phyloP scores from a whole-genome alignment of 495 filamentous ascomycete genomes.

The Penicillium odoratum region DNA sequence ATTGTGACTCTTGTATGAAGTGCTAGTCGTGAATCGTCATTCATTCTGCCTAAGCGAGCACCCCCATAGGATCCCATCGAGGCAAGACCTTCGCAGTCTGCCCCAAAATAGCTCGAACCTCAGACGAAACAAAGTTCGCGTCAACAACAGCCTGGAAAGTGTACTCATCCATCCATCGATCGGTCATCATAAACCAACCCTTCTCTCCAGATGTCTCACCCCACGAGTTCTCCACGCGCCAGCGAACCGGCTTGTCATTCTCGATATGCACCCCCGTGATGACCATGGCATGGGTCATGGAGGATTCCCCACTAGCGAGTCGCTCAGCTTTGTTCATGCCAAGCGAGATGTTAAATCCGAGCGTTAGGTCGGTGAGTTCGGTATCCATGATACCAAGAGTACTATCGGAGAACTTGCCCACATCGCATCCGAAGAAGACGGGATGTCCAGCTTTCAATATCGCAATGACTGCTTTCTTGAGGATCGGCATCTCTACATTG shows the following conservation, averaged over 20 bases:
- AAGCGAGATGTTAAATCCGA: constrained; percentile 74
- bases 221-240: constrained; percentile 88
- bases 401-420: constrained; percentile 73
- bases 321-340: constrained; percentile 72
- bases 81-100: constrained; percentile 69
- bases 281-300: constrained; percentile 92
- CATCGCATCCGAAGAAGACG: constrained; percentile 86
- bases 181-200: constrained; percentile 86
- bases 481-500: constrained; percentile 70
- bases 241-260: constrained; percentile 63
- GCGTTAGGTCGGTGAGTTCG: constrained; percentile 67
- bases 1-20: not conserved
- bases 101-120: constrained; percentile 66
- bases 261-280: constrained; percentile 79
- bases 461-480: constrained; percentile 70
- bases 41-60: constrained; percentile 51
- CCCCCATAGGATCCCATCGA: constrained; percentile 88
- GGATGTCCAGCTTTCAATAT: constrained; percentile 76
- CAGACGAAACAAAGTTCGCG: constrained; percentile 61
- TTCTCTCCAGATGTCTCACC: constrained; percentile 63
- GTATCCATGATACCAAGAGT: constrained; percentile 74
- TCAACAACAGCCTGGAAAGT: constrained; percentile 87
- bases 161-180: constrained; percentile 86
- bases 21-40: not conserved
- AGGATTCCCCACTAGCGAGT: constrained; percentile 66